Evolutionary conservation across 208 protist genomes (phyloP), one percentile per base, ranked within the genome.

Genomic region (Crithidia fasciculata): DNA sequence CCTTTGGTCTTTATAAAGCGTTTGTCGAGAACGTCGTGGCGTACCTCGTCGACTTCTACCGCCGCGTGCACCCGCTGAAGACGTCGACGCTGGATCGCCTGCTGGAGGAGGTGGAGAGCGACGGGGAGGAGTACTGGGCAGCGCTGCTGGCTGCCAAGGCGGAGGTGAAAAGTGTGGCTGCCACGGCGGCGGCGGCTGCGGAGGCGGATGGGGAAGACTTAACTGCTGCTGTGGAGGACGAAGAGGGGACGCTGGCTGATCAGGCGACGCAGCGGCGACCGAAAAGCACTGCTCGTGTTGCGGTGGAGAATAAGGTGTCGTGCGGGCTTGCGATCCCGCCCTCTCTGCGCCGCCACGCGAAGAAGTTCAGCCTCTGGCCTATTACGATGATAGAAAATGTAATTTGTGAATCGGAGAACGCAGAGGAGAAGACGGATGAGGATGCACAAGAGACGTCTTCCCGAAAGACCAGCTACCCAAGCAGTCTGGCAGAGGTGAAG

Each of bases 361-460:
- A 96, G 62, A 65, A 76, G 18, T 96, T 91, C 72, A 86, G 83
- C 71, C 45, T 95, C 36, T 96, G 92, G 92, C 92, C 92, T 3
- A 65, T 95, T 13, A 57, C 74, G 8, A 68, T 83, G 36, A 41
- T 91, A 8, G 81, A 93, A 43, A 49, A 64, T 49, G 39, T 89
- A 16, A 4, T 80, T 59, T 8, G 7, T 9, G 58, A 44, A 13
- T 3, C 5, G 13, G 9, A 16, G 59, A 13, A 6, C 5, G 37
- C 10, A 16, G 70, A 53, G 10, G 36, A 18, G 28, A 19, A 12
- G 19, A 54, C 2, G 0, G 66, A 60, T 0, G 45, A 49, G 12
- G 45, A 49, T 8, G 45, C 15, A 53, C 68, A 28, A 1, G 28
- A 28, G 50, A 41, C 8, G 54, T n/a, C 59, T 41, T 52, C 18